Evolutionary conservation across 768 basidiomycete species (phyloP).

Genomic region (Russula virescens): DNA sequence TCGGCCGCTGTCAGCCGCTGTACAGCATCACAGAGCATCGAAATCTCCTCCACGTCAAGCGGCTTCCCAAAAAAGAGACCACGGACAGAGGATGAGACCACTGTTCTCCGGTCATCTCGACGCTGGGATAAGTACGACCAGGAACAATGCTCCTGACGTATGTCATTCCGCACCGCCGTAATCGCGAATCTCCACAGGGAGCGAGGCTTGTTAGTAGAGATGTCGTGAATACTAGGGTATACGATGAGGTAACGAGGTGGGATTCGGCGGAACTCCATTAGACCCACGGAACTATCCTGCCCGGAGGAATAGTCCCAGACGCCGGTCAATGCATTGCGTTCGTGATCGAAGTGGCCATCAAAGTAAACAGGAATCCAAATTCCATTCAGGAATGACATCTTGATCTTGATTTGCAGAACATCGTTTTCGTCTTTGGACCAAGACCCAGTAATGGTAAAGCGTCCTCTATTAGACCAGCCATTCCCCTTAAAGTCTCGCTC

Average conservation of each 20-base stretch:
- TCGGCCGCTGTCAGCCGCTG: conserved; percentile 27
- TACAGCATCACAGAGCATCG: conserved; percentile 15
- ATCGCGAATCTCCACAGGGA: conserved; percentile 32
- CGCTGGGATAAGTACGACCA: conserved; percentile 32
- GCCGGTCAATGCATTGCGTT: conserved; percentile 11
- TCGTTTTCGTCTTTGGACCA: conserved; percentile 18
- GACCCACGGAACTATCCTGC: not conserved
- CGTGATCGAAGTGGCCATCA: not conserved
- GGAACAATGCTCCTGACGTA: conserved; percentile 28
- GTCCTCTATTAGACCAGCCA: conserved; percentile 10
- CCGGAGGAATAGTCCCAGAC: not conserved
- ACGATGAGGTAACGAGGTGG: conserved; percentile 26
- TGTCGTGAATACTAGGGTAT: conserved; percentile 25
- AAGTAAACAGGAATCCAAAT: conserved; percentile 2
- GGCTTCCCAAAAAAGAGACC: conserved; percentile 23
- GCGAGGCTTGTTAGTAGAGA: conserved; percentile 26
- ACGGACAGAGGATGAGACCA: conserved; percentile 29
- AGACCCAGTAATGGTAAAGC: conserved; percentile 19
- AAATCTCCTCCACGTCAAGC: conserved; percentile 22
- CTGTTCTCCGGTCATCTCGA: conserved; percentile 25
- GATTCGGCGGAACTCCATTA: conserved; percentile 27
- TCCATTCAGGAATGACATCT: not conserved
- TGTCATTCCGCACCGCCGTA: conserved; percentile 22
- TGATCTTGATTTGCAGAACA: conserved; percentile 15
- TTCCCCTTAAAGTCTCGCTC: conserved; percentile 10